These are phyloP conservation scores for Neurospora terricola DNA, from an alignment of 495 filamentous ascomycete genomes.

Conservation along the genomic window DNA sequence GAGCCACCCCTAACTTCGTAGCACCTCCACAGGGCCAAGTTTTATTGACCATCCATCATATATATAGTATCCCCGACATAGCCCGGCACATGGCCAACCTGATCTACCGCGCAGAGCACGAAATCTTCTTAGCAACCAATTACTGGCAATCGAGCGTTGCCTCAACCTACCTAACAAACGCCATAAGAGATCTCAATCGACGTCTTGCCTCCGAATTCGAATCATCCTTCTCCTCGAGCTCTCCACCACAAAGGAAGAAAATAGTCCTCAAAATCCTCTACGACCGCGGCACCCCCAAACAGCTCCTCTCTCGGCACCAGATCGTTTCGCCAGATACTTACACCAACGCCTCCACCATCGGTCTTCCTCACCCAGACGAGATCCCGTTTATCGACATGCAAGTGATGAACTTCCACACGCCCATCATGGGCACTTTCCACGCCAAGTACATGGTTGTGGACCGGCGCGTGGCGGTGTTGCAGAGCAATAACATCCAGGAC, in stretches of 20 bases:
- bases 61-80: conserved; percentile 50
- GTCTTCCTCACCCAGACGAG: conserved; percentile 49
- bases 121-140: conserved; percentile 65
- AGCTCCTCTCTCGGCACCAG: conserved; percentile 54
- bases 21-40: too few relatives aligned
- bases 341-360: conserved; percentile 39
- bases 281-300: conserved; percentile 57
- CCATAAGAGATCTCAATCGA: conserved; percentile 55
- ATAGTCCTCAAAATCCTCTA: conserved; percentile 66
- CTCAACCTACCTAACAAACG: conserved; percentile 55
- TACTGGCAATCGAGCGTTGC: conserved; percentile 64
- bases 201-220: conserved; percentile 48
- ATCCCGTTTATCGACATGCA: conserved; percentile 63
- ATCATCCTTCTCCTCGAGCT: not conserved
- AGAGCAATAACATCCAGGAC: conserved; percentile 72
- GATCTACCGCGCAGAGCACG: conserved; percentile 60
- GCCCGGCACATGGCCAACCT: conserved; percentile 65
- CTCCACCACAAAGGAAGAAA: conserved; percentile 15
- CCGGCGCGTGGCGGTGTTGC: conserved; percentile 52
- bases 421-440: conserved; percentile 65
- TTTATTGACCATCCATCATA: not conserved
- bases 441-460: conserved; percentile 71
- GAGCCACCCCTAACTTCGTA: too few relatives aligned
- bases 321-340: conserved; percentile 48
- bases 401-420: conserved; percentile 66